Evolutionary conservation across 2,329 filamentous ascomycete genomes (phyloP).

Genomic region (Penicillium brasilianum): DNA sequence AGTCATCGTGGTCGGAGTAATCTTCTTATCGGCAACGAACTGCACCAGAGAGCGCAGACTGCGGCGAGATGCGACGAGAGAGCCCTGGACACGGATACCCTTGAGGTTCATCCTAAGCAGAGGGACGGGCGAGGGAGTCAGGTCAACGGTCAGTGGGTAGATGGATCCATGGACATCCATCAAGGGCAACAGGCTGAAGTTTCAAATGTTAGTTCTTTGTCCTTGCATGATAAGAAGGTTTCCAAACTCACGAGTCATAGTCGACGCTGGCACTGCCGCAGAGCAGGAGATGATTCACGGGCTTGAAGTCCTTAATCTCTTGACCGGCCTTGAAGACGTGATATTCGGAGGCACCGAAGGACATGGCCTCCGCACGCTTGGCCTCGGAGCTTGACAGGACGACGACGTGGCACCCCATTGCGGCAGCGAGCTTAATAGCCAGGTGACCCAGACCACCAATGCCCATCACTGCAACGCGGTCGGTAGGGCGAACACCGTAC

Average conservation of each 20-base stretch:
- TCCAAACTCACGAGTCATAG: conserved; percentile 31
- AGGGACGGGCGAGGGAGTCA: conserved; percentile 27
- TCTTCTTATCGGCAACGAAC: conserved; percentile 65
- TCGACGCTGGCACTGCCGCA: conserved; percentile 33
- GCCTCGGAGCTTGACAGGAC: conserved; percentile 35
- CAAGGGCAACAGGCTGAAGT: conserved; percentile 29
- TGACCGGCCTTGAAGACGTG: conserved; percentile 32
- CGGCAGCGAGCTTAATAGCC: conserved; percentile 69
- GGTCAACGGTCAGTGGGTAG: conserved; percentile 34
- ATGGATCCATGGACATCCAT: conserved; percentile 34
- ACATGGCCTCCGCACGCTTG: conserved; percentile 35
- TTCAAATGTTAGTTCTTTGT: conserved; percentile 7
- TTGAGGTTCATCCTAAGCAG: conserved; percentile 50
- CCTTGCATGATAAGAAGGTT: not conserved
- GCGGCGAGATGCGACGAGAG: conserved; percentile 66
- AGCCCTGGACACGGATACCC: conserved; percentile 67
- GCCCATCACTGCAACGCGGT: conserved; percentile 71
- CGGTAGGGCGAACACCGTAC: conserved; percentile 66
- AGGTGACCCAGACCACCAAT: conserved; percentile 75
- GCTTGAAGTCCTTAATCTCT: conserved; percentile 30
- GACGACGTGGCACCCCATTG: conserved; percentile 66
- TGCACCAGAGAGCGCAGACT: conserved; percentile 64
- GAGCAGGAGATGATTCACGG: conserved; percentile 33
- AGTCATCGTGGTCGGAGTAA: conserved; percentile 68
- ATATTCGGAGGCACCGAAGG: conserved; percentile 34